Percentiles rank a stretch among this genome's conserved stretches.
These are phyloP conservation scores for Stramenopiles sp. DNA, from an alignment of 352 stramenopile species.

Conservation along the genomic window DNA sequence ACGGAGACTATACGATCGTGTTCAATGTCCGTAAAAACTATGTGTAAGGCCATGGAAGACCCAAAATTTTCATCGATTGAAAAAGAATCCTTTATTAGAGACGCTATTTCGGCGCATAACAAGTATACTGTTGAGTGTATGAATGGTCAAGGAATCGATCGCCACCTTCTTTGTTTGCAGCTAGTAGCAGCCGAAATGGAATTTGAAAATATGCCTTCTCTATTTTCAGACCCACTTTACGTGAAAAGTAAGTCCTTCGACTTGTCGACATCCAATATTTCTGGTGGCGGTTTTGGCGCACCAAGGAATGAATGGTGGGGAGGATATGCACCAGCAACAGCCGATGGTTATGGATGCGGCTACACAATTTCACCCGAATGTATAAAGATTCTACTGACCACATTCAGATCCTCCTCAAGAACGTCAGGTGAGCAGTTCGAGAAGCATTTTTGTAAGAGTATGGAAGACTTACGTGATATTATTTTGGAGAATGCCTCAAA, in stretches of 20 bases:
- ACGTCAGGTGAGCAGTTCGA: too few species aligned
- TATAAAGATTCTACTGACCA: slow-evolving; percentile 84
- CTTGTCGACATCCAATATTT: slow-evolving; percentile 84
- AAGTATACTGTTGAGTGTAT: slow-evolving; percentile 60
- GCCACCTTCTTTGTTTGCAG: slow-evolving; percentile 83
- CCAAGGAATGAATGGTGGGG: slow-evolving; percentile 51
- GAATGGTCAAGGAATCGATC: slow-evolving; percentile 68
- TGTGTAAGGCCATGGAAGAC: slow-evolving; percentile 68
- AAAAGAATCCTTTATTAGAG: slow-evolving; percentile 23
- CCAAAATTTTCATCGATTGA: slow-evolving; percentile 36
- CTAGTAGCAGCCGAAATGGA: slow-evolving; percentile 69
- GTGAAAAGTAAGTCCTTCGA: slow-evolving; percentile 74
- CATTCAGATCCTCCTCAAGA: slow-evolving; percentile 41
- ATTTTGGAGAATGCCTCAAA: too few species aligned
- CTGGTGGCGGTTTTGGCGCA: slow-evolving; percentile 58
- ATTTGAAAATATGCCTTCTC: slow-evolving; percentile 41
- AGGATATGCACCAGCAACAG: slow-evolving; percentile 78
- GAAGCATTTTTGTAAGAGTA: too few species aligned
- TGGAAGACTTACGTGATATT: too few species aligned
- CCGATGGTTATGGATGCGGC: slow-evolving; percentile 77
- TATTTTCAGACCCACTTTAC: slow-evolving; percentile 81
- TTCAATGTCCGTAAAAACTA: slow-evolving; percentile 60
- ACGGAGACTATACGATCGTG: slow-evolving; percentile 72
- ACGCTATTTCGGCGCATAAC: slow-evolving; percentile 67
- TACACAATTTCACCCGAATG: slow-evolving; percentile 79